These are phyloP conservation scores for Claviceps purpurea DNA, from an alignment of 2,329 filamentous ascomycete genomes.

Conservation along the genomic window DNA sequence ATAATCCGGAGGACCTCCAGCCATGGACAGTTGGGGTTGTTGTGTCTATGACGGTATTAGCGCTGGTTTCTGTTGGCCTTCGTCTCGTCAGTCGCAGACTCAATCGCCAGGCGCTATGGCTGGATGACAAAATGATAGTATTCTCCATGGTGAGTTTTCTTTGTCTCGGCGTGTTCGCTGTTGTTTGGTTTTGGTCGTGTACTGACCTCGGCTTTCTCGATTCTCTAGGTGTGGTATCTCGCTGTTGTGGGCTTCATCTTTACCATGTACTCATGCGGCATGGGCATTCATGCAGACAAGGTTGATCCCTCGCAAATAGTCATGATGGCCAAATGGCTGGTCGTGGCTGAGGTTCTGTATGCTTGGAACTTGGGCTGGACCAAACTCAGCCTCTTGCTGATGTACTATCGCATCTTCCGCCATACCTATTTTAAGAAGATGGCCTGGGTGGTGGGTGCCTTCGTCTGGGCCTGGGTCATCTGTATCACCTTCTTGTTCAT, in stretches of 20 bases:
- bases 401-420: slow-evolving; percentile 40
- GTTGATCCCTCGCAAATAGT: slow-evolving; percentile 24
- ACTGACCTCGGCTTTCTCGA: background rate
- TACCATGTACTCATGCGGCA: slow-evolving; percentile 30
- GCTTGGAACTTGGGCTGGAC: slow-evolving; percentile 34
- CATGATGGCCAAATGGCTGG: slow-evolving; percentile 31
- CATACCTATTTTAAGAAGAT: slow-evolving; percentile 28
- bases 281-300: slow-evolving; percentile 32
- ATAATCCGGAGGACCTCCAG: slow-evolving; percentile 22
- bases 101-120: slow-evolving; percentile 29
- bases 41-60: slow-evolving; percentile 26
- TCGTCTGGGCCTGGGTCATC: slow-evolving; percentile 34
- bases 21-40: slow-evolving; percentile 27
- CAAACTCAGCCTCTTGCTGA: slow-evolving; percentile 35
- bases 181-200: background rate
- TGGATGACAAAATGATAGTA: slow-evolving; percentile 35
- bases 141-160: slow-evolving; percentile 28
- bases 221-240: slow-evolving; percentile 24
- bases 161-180: background rate
- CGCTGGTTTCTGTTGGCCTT: slow-evolving; percentile 23
- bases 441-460: slow-evolving; percentile 24
- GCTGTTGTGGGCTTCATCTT: slow-evolving; percentile 33
- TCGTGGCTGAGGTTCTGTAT: slow-evolving; percentile 34
- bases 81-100: slow-evolving; percentile 27
- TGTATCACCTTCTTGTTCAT: slow-evolving; percentile 34